Base-by-base conservation (phyloP, 2,329 filamentous ascomycete species). In the Penicillium crustosum region DNA sequence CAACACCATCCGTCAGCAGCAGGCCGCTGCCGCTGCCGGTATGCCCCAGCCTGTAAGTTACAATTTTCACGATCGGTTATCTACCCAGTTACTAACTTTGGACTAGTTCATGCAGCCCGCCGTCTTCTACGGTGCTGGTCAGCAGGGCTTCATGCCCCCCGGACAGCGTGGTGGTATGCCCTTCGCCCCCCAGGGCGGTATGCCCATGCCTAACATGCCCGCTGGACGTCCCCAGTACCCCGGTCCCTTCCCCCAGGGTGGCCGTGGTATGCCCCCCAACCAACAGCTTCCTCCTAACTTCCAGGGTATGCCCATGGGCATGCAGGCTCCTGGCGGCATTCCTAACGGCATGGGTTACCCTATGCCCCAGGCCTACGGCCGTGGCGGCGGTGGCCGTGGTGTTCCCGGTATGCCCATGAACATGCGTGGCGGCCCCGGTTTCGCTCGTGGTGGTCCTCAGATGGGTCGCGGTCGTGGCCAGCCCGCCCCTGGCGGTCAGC, bases 1-100 rank as follows among this genome's bases (percentile, higher is more conserved):
- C 79, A 97, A 97, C 84, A 93, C 96, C 79, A 88, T 97, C 75
- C 90, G 94, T 73, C 94, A 97, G 88, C 94, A 97, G 83, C 94
- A 99, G 80, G 91, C 92, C 67, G 92, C 93, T 66, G 91, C 93
- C 66, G 90, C 89, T 66, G 91, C 90, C 53, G 92, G 91, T 71
- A 91, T 96, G 85, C 89, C 90, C 67, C 89, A 83, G 65, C 81
- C 82, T 68, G 48, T 50, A 50, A 41, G 48, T 50, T 41, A 10
- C 17, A 29, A 41, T 29, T 15, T 41, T 41, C 48, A 15, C 15
- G 7, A 17, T n/a, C 12, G 10, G 8, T 38, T 38, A 38, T 21
- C 5, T 6, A 17, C 29, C 29, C 25, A 31, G 13, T 50, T 17
- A 41, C 48, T 50, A 50, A 50, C 23, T 17, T 35, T 21, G 6